Percentiles rank a stretch among this genome's conserved stretches.
These are phyloP conservation scores for Fraxinus anomala DNA, from an alignment of 257 asterid species.

Conservation along the genomic window DNA sequence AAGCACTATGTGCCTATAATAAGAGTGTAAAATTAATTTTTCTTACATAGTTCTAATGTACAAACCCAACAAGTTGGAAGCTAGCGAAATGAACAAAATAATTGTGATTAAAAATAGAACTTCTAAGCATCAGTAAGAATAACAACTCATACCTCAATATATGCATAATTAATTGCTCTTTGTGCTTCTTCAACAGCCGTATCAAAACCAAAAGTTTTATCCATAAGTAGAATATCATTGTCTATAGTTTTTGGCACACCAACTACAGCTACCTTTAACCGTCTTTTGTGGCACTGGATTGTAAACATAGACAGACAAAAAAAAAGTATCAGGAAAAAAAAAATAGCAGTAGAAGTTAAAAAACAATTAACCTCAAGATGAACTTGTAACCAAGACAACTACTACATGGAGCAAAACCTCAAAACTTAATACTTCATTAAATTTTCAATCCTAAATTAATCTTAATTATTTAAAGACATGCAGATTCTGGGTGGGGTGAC, in stretches of 20 bases:
- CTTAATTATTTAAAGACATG: neutral
- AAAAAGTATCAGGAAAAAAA: neutral
- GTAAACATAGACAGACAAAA: constrained; percentile 19
- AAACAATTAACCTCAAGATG: constrained; percentile 24
- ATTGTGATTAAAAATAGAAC: neutral
- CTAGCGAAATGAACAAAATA: constrained; percentile 6
- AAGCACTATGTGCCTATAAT: constrained; percentile 96
- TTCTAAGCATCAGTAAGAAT: neutral
- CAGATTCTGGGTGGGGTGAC: neutral
- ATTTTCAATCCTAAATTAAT: neutral
- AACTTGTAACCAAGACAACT: neutral
- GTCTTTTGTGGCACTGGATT: constrained; percentile 70
- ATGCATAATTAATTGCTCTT: constrained; percentile 89
- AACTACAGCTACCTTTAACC: constrained; percentile 72
- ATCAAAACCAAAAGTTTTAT: constrained; percentile 96
- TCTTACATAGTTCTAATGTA: constrained; percentile 1
- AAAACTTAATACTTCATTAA: neutral
- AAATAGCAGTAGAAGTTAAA: constrained; percentile 17
- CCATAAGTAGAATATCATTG: constrained; percentile 94
- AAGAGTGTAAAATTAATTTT: constrained; percentile 20
- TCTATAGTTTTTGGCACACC: constrained; percentile 99
- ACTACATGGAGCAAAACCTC: neutral
- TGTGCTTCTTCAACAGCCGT: constrained; percentile 99
- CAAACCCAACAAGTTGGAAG: constrained; percentile 6
- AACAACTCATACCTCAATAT: constrained; percentile 68